Evolutionary conservation across 2,329 filamentous ascomycete genomes (phyloP).

Genomic region (Metarhizium robertsii): DNA sequence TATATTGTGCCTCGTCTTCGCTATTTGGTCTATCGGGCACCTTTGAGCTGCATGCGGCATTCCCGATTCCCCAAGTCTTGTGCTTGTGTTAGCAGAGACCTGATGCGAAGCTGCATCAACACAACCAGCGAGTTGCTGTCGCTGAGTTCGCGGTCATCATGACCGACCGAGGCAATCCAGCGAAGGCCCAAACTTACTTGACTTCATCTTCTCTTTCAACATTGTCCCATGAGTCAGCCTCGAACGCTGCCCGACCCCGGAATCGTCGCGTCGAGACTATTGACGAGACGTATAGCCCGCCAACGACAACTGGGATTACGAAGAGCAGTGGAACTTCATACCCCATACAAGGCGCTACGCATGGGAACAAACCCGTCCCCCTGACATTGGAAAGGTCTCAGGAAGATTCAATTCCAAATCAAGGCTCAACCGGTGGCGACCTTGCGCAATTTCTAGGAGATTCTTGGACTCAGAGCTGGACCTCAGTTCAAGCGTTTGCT

Average conservation of each 20-base stretch:
- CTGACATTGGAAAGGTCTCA: neutral
- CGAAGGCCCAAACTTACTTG: conserved; percentile 25
- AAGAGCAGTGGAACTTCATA: neutral
- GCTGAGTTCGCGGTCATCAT: conserved; percentile 26
- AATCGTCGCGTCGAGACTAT: conserved; percentile 36
- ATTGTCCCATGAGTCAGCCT: conserved; percentile 30
- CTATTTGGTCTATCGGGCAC: neutral
- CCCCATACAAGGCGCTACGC: neutral
- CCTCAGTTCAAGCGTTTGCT: conserved; percentile 45
- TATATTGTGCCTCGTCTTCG: neutral
- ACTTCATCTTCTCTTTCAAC: conserved; percentile 37
- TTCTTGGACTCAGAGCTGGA: conserved; percentile 45
- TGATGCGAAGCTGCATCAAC: conserved; percentile 22
- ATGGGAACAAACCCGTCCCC: neutral
- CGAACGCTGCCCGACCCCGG: conserved; percentile 36
- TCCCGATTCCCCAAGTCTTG: neutral
- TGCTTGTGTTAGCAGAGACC: conserved; percentile 8
- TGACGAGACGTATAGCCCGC: conserved; percentile 17
- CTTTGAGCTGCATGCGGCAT: neutral
- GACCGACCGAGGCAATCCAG: conserved; percentile 23
- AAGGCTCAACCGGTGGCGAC: conserved; percentile 26
- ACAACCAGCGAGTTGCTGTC: conserved; percentile 18
- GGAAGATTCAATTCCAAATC: conserved; percentile 15
- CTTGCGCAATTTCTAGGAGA: conserved; percentile 35
- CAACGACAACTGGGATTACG: conserved; percentile 2